These are phyloP conservation scores for Zygosaccharomyces rouxii DNA, from an alignment of 805 yeast genomes.

Conservation along the genomic window DNA sequence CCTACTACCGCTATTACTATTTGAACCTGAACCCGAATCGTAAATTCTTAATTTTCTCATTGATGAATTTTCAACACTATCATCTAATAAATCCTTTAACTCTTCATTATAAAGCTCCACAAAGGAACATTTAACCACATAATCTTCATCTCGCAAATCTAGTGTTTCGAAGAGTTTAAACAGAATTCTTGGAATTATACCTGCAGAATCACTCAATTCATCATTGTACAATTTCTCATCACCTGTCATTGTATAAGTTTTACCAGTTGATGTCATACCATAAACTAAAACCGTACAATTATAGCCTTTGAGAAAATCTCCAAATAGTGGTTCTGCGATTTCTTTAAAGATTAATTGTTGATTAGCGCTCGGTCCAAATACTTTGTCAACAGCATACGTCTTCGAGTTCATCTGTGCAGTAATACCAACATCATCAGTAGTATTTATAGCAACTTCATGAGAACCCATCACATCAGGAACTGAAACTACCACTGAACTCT, in stretches of 20 bases:
- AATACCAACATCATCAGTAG: constrained; percentile 39
- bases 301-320: constrained; percentile 68
- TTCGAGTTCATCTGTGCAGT: constrained; percentile 44
- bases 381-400: constrained; percentile 71
- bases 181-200: constrained; percentile 60
- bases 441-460: constrained; percentile 45
- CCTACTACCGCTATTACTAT: constrained; percentile 12
- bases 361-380: constrained; percentile 77
- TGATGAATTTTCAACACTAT: constrained; percentile 13
- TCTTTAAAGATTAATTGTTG: constrained; percentile 62
- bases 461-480: constrained; percentile 43
- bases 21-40: constrained; percentile 36
- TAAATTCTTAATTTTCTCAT: constrained; percentile 51
- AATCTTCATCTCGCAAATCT: constrained; percentile 42
- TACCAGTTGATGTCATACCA: constrained; percentile 92
- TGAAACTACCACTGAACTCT: constrained; percentile 57
- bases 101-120: constrained; percentile 88
- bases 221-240: constrained; percentile 40
- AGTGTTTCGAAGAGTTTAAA: constrained; percentile 53
- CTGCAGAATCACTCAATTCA: constrained; percentile 47
- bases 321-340: constrained; percentile 59
- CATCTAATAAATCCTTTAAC: constrained; percentile 60
- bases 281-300: constrained; percentile 82
- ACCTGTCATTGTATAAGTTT: constrained; percentile 78
- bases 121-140: constrained; percentile 70